Base-by-base conservation (phyloP, 1,284 basidiomycete species). In the Apiotrichum veenhuisii region DNA sequence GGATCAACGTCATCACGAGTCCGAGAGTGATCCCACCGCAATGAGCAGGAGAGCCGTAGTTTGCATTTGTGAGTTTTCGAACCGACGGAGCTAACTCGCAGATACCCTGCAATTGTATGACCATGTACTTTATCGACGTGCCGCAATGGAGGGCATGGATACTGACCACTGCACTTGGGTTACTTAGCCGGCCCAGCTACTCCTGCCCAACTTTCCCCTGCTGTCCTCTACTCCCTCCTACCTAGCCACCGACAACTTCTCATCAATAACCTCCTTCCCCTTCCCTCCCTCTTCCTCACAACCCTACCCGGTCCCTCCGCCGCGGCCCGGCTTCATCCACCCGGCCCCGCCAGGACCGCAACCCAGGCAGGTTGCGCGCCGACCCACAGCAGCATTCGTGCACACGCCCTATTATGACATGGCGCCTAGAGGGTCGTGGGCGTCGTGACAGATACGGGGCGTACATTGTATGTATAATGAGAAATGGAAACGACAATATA, bases 361-460 rank as follows among this genome's bases (percentile, higher is more conserved):
- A 52, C 54, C 51, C 54, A 33, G 20, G 60, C 53, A 56, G 54
- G 60, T 50, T 53, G 60, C 43, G 46, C 18, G n/a, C 12, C 11
- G 64, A 66, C 63, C 63, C 36, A 66, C 48, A 68, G 34, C 52
- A 8, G 54, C 25, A 45, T 5, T 30, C 8, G 34, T 30, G n/a
- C n/a, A n/a, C n/a, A n/a, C 18, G 60, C 74, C 74, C 67, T 74
- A 51, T 52, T 58, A 66, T 74, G 74, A 74, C 74, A 72, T 57
- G 41, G 51, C 65, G 62, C 34, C 58, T 66, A 65, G 58, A 67
- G 71, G 71, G 67, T 55, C 25, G 63, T 74, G 68, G 70, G 58
- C 69, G 64, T 61, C 54, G 63, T 74, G 75, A 77, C 75, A 77
- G 75, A 77, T 77, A 77, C 75, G 74, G 73, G 73, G 73, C 68